Conservation (phyloP, 805 yeast species). For the Wickerhamomyces strasburgensis region DNA sequence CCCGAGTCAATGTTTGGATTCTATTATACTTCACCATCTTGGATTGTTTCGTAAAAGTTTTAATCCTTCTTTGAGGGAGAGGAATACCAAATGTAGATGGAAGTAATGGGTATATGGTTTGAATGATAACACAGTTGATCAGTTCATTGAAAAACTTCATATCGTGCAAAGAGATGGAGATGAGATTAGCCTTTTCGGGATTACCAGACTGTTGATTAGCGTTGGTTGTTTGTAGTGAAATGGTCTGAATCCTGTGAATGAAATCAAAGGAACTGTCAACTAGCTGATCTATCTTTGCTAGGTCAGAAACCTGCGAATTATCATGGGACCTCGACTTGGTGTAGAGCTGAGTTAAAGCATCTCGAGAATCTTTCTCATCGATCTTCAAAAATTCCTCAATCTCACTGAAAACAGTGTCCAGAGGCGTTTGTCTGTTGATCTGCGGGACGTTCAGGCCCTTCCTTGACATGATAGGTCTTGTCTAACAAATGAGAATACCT, state of each 20-base stretch:
- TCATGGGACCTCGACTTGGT: neutral
- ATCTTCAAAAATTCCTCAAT: slow-evolving; percentile 20
- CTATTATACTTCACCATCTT: slow-evolving; percentile 16
- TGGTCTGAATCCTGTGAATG: slow-evolving; percentile 15
- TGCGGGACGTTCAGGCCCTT: slow-evolving; percentile 29
- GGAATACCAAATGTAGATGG: slow-evolving; percentile 59
- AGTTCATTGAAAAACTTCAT: slow-evolving; percentile 67
- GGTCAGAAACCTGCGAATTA: neutral
- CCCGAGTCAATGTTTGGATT: slow-evolving; percentile 9
- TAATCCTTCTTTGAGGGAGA: slow-evolving; percentile 51
- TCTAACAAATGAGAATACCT: too few species aligned
- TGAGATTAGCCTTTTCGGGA: slow-evolving; percentile 21
- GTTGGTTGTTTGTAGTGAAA: slow-evolving; percentile 6
- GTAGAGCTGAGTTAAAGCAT: slow-evolving; percentile 14
- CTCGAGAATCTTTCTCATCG: slow-evolving; percentile 11
- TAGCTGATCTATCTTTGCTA: slow-evolving; percentile 1
- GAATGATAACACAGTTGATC: slow-evolving; percentile 57
- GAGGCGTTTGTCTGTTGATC: slow-evolving; percentile 25
- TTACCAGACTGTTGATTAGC: slow-evolving; percentile 5
- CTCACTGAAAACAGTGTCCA: slow-evolving; percentile 29
- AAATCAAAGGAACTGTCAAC: slow-evolving; percentile 6
- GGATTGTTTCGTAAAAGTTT: slow-evolving; percentile 35
- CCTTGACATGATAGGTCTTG: too few species aligned
- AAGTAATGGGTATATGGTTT: slow-evolving; percentile 65
- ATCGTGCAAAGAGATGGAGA: slow-evolving; percentile 79